Base-by-base conservation (phyloP, 192 early-diverging fungal genomes). In the Podila clonocystis region DNA sequence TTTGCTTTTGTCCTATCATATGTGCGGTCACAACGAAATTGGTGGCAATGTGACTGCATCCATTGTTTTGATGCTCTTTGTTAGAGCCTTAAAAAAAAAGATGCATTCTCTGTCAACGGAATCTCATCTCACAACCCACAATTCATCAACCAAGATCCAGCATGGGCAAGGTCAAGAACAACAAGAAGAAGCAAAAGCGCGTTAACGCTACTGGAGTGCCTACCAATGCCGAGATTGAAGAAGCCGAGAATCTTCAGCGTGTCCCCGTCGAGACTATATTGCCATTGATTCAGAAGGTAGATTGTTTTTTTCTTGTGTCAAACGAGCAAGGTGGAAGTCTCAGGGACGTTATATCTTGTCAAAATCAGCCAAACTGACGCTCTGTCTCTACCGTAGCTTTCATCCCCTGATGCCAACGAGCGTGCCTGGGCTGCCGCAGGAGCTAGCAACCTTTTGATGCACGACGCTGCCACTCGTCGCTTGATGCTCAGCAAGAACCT, bases 351-450 rank as follows among this genome's bases (percentile, higher is more conserved):
- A 22, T 7, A 13, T 13, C 24, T 28, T 36, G 57, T 11, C 20
- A 12, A 58, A 58, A 28, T 9, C 57, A 29, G 28, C 22, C 9
- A 28, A 13, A 29, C 57, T 20, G 28, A 13, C 20, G 24, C 9
- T n/a, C 8, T n/a, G n/a, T 62, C 19, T 11, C 61, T 30, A 30
- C 31, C 61, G 28, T 58, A 96, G 92, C 86, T 96, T 8, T 74
- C 72, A 9, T 90, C 92, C 3, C 71, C 83, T 38, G 89, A 93
- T 64, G 77, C 89, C 31, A 90, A 89, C 66, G 97, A 98, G 48
- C 85, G 95, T 8, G 90, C 91, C 8, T 98, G 96, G 95, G 94
- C 97, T 2, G 94, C 94, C 19, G 93, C 95, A 33, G 94, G 94
- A 67, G 88, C 94, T 20, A 94, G 94, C 48, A 93, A 96, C 82